Evolutionary conservation across 2,329 filamentous ascomycete genomes (phyloP).

Genomic region (Celoporthe dispersa): DNA sequence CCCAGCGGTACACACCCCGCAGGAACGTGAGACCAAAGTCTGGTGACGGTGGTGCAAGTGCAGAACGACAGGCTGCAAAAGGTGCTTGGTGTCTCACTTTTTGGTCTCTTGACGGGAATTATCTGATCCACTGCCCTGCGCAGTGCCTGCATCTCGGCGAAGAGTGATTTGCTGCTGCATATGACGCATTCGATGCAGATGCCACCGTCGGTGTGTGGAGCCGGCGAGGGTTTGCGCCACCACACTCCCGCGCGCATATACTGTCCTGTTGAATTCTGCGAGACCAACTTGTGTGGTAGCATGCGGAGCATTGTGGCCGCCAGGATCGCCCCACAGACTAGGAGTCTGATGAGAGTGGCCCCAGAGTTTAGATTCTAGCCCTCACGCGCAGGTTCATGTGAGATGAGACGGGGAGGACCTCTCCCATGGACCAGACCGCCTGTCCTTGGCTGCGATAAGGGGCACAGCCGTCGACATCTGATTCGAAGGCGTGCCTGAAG

Average conservation of each 20-base stretch:
- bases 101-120: conserved; percentile 15
- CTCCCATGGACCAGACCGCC: neutral
- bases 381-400: neutral
- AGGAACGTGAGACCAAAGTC: conserved; percentile 2
- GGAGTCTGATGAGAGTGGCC: neutral
- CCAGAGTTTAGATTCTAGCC: neutral
- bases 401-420: neutral
- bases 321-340: conserved; percentile 13
- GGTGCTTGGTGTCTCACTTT: neutral
- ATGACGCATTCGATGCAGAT: conserved; percentile 27
- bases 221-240: conserved; percentile 16
- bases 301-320: conserved; percentile 26
- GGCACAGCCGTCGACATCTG: neutral
- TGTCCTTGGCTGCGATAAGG: neutral
- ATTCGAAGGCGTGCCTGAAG: neutral
- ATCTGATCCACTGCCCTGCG: neutral
- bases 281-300: neutral
- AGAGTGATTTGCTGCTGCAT: conserved; percentile 19
- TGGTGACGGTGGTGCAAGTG: neutral
- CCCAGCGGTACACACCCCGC: neutral
- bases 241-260: conserved; percentile 19
- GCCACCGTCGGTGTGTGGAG: conserved; percentile 28
- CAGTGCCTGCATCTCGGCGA: neutral
- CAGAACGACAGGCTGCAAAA: neutral
- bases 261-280: neutral